Evolutionary conservation across 1,139 yeast genomes (phyloP).

Genomic region (Yamadazyma conglobata): DNA sequence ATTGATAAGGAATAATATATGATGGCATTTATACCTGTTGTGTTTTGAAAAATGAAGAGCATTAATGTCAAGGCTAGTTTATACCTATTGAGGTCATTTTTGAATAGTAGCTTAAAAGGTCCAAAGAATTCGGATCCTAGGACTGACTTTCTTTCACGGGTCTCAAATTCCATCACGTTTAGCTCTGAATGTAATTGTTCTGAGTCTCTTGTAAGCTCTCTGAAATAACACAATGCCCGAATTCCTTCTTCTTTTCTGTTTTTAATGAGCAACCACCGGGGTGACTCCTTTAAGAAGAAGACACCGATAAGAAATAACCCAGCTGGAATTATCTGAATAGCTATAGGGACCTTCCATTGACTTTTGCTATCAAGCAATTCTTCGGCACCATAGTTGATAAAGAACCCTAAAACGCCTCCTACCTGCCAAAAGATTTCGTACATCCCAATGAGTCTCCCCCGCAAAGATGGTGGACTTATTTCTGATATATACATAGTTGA

Average conservation of each 20-base stretch:
- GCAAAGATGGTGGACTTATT: constrained; percentile 27
- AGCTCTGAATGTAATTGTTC: constrained; percentile 27
- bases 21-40: constrained; percentile 33
- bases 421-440: constrained; percentile 51
- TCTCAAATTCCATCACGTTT: constrained; percentile 20
- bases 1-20: constrained; percentile 33
- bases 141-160: constrained; percentile 18
- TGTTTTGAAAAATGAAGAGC: constrained; percentile 32
- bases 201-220: constrained; percentile 22
- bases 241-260: constrained; percentile 36
- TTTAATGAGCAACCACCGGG: constrained; percentile 40
- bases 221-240: constrained; percentile 26
- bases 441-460: constrained; percentile 43
- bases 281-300: constrained; percentile 43
- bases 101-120: constrained; percentile 24
- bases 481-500: constrained; percentile 33
- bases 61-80: constrained; percentile 26
- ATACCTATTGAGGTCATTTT: constrained; percentile 21
- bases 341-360: constrained; percentile 39
- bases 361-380: constrained; percentile 17
- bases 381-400: constrained; percentile 41
- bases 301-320: constrained; percentile 39
- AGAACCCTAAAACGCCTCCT: constrained; percentile 45
- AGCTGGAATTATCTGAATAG: constrained; percentile 42
- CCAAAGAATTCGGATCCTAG: constrained; percentile 25